Percentiles rank a stretch among this genome's conserved stretches.
These are phyloP conservation scores for Apiotrichum gracile DNA, from an alignment of 1,284 basidiomycete genomes.

Conservation along the genomic window DNA sequence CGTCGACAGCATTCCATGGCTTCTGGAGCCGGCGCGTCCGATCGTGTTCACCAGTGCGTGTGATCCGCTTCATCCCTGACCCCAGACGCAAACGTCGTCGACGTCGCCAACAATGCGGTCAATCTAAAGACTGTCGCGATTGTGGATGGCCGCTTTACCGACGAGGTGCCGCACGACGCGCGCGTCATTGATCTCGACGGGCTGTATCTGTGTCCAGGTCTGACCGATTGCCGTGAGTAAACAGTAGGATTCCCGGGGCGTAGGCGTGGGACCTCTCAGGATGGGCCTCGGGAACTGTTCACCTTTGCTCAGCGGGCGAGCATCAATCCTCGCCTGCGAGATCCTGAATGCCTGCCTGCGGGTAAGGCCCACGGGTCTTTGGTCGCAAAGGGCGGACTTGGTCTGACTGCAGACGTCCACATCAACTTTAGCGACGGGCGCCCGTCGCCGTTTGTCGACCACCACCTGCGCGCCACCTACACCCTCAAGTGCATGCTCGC, in stretches of 20 bases:
- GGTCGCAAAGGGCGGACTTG: too few relatives aligned
- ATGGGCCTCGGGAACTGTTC: too few relatives aligned
- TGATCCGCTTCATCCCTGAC: neutral
- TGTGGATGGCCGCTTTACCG: constrained; percentile 11
- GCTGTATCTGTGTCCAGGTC: constrained; percentile 19
- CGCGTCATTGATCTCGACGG: constrained; percentile 14
- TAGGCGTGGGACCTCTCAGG: too few relatives aligned
- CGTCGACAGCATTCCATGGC: constrained; percentile 9
- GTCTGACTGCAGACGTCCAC: constrained; percentile 20
- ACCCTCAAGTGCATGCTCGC: constrained; percentile 48
- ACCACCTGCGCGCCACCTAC: constrained; percentile 36
- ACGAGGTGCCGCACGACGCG: neutral
- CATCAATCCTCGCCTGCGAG: too few relatives aligned
- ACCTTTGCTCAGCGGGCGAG: too few relatives aligned
- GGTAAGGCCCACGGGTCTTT: too few relatives aligned
- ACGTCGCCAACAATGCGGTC: constrained; percentile 13
- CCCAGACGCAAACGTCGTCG: constrained; percentile 19
- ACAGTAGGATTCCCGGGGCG: too few relatives aligned
- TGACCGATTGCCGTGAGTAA: constrained; percentile 21
- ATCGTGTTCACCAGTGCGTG: constrained; percentile 6
- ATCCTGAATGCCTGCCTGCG: too few relatives aligned
- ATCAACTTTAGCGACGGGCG: constrained; percentile 21
- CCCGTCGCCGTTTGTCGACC: constrained; percentile 10
- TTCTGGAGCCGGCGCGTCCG: neutral
- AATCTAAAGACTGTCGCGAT: constrained; percentile 9